Percentiles rank a stretch among this genome's conserved stretches.
Conservation (phyloP, 1,284 basidiomycete species). For the Ustilago nuda region DNA sequence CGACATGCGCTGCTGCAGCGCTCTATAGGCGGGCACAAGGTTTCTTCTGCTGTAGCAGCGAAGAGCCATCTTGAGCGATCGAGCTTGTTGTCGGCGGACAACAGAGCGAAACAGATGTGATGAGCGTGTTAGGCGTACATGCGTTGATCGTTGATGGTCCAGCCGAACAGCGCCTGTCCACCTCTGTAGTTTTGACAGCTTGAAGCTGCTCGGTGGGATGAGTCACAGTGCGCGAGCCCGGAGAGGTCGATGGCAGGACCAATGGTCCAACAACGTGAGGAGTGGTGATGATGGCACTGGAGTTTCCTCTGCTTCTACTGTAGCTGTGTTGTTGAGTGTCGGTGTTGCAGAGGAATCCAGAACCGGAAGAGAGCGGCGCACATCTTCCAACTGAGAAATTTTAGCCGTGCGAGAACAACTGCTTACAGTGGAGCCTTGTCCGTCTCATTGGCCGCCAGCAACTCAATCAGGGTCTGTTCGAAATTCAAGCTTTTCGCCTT, state of each 20-base stretch:
- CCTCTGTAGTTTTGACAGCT: not conserved
- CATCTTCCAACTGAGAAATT: not conserved
- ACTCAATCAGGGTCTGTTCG: not conserved
- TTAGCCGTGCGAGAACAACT: constrained; percentile 16
- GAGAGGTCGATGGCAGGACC: not conserved
- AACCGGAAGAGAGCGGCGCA: constrained; percentile 14
- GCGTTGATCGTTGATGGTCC: not conserved
- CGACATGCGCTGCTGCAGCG: constrained; percentile 13
- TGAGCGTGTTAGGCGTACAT: not conserved
- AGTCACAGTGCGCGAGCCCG: not conserved
- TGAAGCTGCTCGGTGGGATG: not conserved
- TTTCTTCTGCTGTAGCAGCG: constrained; percentile 47
- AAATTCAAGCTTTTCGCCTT: not conserved
- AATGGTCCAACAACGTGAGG: not conserved
- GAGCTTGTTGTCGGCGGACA: not conserved
- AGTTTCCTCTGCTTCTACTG: not conserved
- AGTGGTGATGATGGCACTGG: not conserved
- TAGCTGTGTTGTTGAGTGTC: not conserved
- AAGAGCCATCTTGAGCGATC: constrained; percentile 30
- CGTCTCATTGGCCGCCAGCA: not conserved
- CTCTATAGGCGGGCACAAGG: constrained; percentile 29
- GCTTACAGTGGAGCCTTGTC: not conserved
- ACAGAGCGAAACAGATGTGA: not conserved
- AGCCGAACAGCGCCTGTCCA: not conserved
- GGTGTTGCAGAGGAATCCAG: constrained; percentile 3